Evolutionary conservation across 139 green algal species (phyloP).

Genomic region (Haematococcus sp.): DNA sequence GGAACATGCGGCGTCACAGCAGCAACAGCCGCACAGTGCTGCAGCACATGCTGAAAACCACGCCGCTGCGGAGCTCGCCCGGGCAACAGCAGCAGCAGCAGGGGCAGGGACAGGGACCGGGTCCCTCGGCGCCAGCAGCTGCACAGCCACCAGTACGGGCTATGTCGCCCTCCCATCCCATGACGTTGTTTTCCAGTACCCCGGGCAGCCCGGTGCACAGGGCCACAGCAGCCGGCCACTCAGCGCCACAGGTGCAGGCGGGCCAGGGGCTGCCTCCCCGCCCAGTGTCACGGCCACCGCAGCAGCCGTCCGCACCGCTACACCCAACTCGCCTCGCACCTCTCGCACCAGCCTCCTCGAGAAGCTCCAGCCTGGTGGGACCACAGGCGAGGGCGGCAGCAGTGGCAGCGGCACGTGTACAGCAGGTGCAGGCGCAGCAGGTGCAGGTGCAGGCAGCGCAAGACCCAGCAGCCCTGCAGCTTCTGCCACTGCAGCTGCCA

Average conservation of each 20-base stretch:
- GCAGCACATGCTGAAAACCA: too few relatives aligned
- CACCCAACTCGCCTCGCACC: background rate
- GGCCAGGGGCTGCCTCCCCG: background rate
- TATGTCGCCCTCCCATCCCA: too few relatives aligned
- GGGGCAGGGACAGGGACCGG: too few relatives aligned
- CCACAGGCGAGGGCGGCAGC: background rate
- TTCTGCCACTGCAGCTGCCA: slow-evolving; percentile 6
- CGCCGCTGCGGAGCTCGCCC: too few relatives aligned
- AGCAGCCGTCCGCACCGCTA: background rate
- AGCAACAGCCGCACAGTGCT: too few relatives aligned
- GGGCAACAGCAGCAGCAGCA: background rate
- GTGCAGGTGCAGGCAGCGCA: too few relatives aligned
- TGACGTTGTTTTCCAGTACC: background rate
- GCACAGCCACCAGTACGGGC: background rate
- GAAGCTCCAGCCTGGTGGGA: slow-evolving; percentile 16
- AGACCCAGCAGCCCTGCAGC: background rate
- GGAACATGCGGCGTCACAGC: too few relatives aligned
- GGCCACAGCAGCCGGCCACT: background rate
- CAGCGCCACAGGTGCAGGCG: background rate
- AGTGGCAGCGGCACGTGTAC: background rate
- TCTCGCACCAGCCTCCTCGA: slow-evolving; percentile 11
- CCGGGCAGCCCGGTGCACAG: background rate
- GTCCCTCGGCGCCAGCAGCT: background rate
- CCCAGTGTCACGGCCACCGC: background rate
- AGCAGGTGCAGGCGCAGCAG: background rate